phyloP scores from a whole-genome alignment of 139 green algal species.

The Micromonas commoda region DNA sequence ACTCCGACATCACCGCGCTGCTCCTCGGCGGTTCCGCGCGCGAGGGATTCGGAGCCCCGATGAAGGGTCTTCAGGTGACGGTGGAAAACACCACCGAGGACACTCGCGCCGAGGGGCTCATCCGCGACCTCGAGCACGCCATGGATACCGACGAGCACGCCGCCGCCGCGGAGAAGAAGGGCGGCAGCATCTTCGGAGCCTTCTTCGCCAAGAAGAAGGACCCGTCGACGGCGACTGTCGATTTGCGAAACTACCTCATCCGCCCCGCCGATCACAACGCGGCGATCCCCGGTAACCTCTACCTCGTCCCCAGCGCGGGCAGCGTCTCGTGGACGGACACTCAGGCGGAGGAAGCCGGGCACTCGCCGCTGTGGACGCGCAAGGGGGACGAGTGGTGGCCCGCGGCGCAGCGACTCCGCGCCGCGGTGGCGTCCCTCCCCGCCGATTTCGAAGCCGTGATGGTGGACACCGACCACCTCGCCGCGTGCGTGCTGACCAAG shows the following conservation, averaged over 20 bases:
- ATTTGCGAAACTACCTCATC: neutral
- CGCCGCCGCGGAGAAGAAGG: neutral
- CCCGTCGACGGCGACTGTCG: neutral
- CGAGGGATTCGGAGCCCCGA: constrained; percentile 1
- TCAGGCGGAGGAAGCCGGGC: neutral
- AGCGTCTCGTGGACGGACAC: neutral
- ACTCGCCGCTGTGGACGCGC: constrained; percentile 1
- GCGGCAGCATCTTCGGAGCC: neutral
- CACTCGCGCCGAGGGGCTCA: neutral
- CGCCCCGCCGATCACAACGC: neutral
- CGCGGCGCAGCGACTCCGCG: neutral
- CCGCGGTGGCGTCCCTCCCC: neutral
- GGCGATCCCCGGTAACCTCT: constrained; percentile 10
- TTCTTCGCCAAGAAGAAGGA: neutral
- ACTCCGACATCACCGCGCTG: constrained; percentile 8
- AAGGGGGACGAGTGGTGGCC: constrained; percentile 11
- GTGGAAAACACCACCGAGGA: neutral
- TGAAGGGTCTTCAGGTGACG: neutral
- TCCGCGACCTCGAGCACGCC: neutral
- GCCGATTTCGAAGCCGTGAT: constrained; percentile 5
- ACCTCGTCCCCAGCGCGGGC: neutral
- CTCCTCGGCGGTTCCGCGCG: neutral
- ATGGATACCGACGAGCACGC: neutral
- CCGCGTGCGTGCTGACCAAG: constrained; percentile 21
- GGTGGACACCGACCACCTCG: constrained; percentile 17